Conservation (phyloP, 2,329 filamentous ascomycete species). For the Ceratocystis albifundus region DNA sequence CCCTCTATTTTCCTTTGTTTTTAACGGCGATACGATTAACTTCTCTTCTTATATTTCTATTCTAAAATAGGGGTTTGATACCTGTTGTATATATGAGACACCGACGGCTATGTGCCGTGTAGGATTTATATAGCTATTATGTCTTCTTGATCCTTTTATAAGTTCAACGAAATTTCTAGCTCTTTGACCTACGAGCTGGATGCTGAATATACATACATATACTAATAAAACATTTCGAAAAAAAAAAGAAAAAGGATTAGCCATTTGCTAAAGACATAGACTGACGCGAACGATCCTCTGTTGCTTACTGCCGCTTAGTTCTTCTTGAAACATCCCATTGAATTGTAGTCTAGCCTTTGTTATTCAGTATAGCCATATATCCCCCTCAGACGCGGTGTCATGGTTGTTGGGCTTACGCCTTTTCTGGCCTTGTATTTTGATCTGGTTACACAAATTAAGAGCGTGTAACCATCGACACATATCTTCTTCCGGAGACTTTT, state of each 20-base stretch:
- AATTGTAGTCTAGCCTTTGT: background rate
- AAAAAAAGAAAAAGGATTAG: background rate
- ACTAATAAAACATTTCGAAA: background rate
- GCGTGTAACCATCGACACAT: background rate
- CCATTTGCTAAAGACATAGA: no score
- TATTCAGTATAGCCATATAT: background rate
- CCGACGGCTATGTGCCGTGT: background rate
- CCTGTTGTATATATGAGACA: background rate
- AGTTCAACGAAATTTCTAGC: background rate
- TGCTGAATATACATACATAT: background rate
- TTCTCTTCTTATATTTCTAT: background rate
- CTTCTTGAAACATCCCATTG: no score
- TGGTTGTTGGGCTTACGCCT: background rate
- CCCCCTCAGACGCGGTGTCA: background rate
- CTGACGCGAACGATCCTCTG: no score
- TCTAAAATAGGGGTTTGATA: background rate
- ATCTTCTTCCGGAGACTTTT: background rate
- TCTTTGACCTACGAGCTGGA: conserved; percentile 2
- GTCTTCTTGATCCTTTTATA: background rate
- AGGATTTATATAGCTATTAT: background rate
- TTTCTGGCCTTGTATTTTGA: background rate
- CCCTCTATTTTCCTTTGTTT: conserved; percentile 1
- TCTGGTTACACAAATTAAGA: background rate
- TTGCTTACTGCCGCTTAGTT: no score
- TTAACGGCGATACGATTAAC: conserved; percentile 1